phyloP scores from a whole-genome alignment of 2,329 filamentous ascomycete genomes.

The Pseudomassariella vexata region DNA sequence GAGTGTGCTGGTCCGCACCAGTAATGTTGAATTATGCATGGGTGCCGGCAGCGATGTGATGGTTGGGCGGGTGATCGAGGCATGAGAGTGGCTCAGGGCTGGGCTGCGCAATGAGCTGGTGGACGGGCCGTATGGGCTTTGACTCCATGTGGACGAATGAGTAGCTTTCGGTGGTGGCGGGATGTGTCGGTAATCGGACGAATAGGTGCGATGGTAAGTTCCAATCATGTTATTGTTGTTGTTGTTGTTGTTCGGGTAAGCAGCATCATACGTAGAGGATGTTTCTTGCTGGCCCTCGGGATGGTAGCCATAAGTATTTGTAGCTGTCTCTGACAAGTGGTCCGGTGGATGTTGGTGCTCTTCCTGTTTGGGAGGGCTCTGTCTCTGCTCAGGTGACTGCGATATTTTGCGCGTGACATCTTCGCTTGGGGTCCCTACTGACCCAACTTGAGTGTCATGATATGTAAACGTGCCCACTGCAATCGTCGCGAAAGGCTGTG shows the following conservation, averaged over 20 bases:
- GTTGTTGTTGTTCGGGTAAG: constrained; percentile 24
- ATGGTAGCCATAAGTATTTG: constrained; percentile 52
- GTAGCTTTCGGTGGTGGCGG: constrained; percentile 30
- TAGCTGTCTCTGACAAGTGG: constrained; percentile 35
- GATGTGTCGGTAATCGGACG: constrained; percentile 39
- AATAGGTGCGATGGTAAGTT: constrained; percentile 47
- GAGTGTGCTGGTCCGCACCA: constrained; percentile 53
- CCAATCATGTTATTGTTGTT: constrained; percentile 48
- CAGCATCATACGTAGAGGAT: constrained; percentile 30
- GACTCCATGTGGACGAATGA: constrained; percentile 36
- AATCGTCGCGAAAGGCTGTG: constrained; percentile 47
- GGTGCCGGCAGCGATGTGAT: constrained; percentile 45
- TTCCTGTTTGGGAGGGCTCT: constrained; percentile 33
- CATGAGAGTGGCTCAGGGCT: constrained; percentile 30
- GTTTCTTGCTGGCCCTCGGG: constrained; percentile 45
- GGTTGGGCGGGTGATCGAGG: constrained; percentile 37
- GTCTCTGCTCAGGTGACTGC: constrained; percentile 36
- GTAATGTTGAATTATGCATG: constrained; percentile 37
- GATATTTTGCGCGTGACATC: constrained; percentile 33
- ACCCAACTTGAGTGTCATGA: constrained; percentile 29
- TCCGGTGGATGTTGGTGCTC: constrained; percentile 21
- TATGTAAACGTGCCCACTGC: constrained; percentile 40
- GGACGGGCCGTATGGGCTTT: constrained; percentile 34
- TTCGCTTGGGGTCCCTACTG: constrained; percentile 30
- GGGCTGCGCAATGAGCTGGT: constrained; percentile 35